phyloP scores from a whole-genome alignment of 2,329 filamentous ascomycete genomes.

The Clonostachys rosea region DNA sequence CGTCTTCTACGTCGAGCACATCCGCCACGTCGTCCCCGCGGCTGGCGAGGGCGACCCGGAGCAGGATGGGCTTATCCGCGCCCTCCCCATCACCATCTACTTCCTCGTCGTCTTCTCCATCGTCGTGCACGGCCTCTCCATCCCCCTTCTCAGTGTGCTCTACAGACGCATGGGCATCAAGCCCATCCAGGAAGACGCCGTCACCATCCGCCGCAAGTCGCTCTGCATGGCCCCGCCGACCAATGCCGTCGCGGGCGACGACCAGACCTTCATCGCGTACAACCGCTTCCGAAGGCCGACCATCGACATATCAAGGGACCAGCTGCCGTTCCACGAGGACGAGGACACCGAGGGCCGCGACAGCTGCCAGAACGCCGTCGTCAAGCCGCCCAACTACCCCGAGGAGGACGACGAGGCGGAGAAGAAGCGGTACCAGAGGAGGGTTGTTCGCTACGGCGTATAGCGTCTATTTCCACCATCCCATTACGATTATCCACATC shows the following conservation, averaged over 20 bases:
- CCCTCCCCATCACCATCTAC: conserved; percentile 31
- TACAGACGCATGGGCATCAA: conserved; percentile 30
- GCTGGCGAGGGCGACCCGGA: conserved; percentile 22
- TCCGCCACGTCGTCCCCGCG: conserved; percentile 28
- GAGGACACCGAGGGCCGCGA: not conserved
- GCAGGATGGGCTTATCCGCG: conserved; percentile 26
- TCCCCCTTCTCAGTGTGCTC: conserved; percentile 27
- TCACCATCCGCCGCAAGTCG: conserved; percentile 29
- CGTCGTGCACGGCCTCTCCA: conserved; percentile 40
- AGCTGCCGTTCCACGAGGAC: not conserved
- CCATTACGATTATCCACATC: too few species aligned
- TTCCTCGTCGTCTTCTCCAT: conserved; percentile 21
- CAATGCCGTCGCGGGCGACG: conserved; percentile 28
- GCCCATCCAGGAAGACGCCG: conserved; percentile 35
- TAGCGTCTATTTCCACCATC: not conserved
- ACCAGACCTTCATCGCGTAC: conserved; percentile 35
- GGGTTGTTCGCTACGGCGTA: conserved; percentile 1
- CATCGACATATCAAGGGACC: not conserved
- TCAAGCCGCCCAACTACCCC: conserved; percentile 2
- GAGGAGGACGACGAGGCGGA: conserved; percentile 2
- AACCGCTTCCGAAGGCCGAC: conserved; percentile 40
- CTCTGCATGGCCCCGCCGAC: conserved; percentile 22
- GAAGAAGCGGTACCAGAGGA: conserved; percentile 3
- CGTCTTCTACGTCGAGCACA: conserved; percentile 62
- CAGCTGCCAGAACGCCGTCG: not conserved